phyloP scores from a whole-genome alignment of 164 flowering plant genomes.

The Buxus sempervirens region DNA sequence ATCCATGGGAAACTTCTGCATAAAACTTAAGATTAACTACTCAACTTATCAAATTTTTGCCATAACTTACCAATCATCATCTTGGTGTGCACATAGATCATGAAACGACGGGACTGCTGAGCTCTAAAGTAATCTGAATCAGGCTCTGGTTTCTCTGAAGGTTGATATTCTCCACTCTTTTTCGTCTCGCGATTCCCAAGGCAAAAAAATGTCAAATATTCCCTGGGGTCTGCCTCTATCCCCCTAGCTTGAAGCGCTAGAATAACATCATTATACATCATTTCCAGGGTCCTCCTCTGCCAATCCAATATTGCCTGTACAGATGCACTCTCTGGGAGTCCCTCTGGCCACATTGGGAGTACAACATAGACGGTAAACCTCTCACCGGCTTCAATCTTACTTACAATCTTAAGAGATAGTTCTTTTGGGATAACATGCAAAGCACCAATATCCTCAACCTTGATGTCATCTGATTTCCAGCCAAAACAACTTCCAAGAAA shows the following conservation, averaged over 20 bases:
- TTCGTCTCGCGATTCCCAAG: slow-evolving; percentile 56
- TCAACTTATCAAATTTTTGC: too few species aligned
- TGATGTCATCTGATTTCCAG: slow-evolving; percentile 44
- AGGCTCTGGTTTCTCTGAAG: slow-evolving; percentile 50
- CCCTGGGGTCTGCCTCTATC: slow-evolving; percentile 42
- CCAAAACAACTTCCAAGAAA: slow-evolving; percentile 69
- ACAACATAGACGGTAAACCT: slow-evolving; percentile 57
- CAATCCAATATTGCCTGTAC: slow-evolving; percentile 66
- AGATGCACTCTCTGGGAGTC: slow-evolving; percentile 52
- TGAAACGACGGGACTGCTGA: slow-evolving; percentile 59
- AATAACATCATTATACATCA: slow-evolving; percentile 63
- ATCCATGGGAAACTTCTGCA: too few species aligned
- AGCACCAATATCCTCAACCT: slow-evolving; percentile 47
- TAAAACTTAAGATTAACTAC: too few species aligned
- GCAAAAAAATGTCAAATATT: slow-evolving; percentile 66
- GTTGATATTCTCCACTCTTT: slow-evolving; percentile 44
- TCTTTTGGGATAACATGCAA: slow-evolving; percentile 64
- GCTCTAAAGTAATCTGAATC: slow-evolving; percentile 48
- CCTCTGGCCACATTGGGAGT: slow-evolving; percentile 83
- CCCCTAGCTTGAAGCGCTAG: slow-evolving; percentile 45
- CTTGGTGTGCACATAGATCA: slow-evolving; percentile 78
- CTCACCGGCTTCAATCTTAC: slow-evolving; percentile 67
- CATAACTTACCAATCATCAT: slow-evolving; percentile 64
- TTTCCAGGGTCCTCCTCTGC: slow-evolving; percentile 73
- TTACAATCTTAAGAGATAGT: slow-evolving; percentile 57